Conservation (phyloP, 352 stramenopile species). For the Phytophthora rubi region DNA sequence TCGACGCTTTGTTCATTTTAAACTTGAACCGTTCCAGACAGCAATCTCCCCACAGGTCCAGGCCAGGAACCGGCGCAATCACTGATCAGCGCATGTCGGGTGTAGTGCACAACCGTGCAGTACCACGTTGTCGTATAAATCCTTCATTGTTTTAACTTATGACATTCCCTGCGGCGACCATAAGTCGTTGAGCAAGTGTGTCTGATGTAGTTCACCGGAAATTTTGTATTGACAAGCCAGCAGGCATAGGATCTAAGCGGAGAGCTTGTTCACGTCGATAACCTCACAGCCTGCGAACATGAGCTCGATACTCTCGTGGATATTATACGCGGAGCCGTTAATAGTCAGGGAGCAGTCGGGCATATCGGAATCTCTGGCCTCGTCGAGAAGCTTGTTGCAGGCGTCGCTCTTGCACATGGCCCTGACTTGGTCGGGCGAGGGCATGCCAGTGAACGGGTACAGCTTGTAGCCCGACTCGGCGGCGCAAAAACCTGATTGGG, state of each 20-base stretch:
- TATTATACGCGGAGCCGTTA: conserved; percentile 40
- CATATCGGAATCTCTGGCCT: conserved; percentile 33
- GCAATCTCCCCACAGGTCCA: too few relatives aligned
- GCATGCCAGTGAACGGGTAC: conserved; percentile 44
- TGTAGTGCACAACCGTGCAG: too few relatives aligned
- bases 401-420: conserved; percentile 39
- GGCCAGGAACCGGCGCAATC: too few relatives aligned
- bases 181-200: not conserved
- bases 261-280: conserved; percentile 32
- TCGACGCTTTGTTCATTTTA: too few relatives aligned
- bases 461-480: conserved; percentile 42
- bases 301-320: conserved; percentile 41
- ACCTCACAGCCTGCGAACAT: conserved; percentile 32
- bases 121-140: too few relatives aligned
- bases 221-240: not conserved
- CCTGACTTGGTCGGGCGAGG: conserved; percentile 29
- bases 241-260: conserved; percentile 6
- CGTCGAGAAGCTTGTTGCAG: conserved; percentile 37
- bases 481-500: conserved; percentile 31
- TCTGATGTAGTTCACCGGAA: not conserved
- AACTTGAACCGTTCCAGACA: too few relatives aligned
- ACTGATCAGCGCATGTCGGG: too few relatives aligned
- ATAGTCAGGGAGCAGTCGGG: conserved; percentile 40
- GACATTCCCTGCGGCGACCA: too few relatives aligned
- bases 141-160: too few relatives aligned